Evolutionary conservation across 805 yeast species (phyloP).

Genomic region (Crinitomyces ghanaensis): DNA sequence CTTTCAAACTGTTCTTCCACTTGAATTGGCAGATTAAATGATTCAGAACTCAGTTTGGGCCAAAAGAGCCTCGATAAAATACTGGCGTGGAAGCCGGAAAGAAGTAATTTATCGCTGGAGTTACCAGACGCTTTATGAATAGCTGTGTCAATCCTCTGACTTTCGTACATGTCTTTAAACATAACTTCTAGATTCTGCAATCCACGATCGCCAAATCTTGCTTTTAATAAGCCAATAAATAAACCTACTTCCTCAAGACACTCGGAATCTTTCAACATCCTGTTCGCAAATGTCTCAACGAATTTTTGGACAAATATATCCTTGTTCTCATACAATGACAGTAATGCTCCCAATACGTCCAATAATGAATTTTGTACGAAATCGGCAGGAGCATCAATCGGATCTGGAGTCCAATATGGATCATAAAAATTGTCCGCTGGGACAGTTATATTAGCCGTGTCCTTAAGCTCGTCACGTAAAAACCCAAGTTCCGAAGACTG

Average conservation of each 20-base stretch:
- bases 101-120: constrained; percentile 3
- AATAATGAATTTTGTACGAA: constrained; percentile 46
- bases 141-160: constrained; percentile 35
- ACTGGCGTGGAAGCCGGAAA: constrained; percentile 37
- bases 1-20: constrained; percentile 28
- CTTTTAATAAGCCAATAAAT: constrained; percentile 44
- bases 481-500: constrained; percentile 37
- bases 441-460: too few species aligned
- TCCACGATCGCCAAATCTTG: constrained; percentile 54
- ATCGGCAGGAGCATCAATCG: constrained; percentile 83
- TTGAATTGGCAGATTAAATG: constrained; percentile 38
- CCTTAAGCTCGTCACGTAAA: constrained; percentile 30
- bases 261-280: constrained; percentile 33
- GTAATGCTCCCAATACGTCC: constrained; percentile 60
- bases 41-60: constrained; percentile 44
- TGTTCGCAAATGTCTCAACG: constrained; percentile 45
- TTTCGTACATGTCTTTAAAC: constrained; percentile 59
- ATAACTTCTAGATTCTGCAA: constrained; percentile 69
- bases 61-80: constrained; percentile 72
- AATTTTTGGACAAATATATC: constrained; percentile 57
- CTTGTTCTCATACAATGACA: constrained; percentile 62
- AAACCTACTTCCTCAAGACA: constrained; percentile 24
- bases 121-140: constrained; percentile 22
- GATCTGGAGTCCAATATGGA: constrained; percentile 71
- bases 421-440: constrained; percentile 36